A percentile compares a stretch with the other conserved stretches of the same genome.
phyloP scores from a whole-genome alignment of 495 filamentous ascomycete genomes.

The Pyrenula aspistea region DNA sequence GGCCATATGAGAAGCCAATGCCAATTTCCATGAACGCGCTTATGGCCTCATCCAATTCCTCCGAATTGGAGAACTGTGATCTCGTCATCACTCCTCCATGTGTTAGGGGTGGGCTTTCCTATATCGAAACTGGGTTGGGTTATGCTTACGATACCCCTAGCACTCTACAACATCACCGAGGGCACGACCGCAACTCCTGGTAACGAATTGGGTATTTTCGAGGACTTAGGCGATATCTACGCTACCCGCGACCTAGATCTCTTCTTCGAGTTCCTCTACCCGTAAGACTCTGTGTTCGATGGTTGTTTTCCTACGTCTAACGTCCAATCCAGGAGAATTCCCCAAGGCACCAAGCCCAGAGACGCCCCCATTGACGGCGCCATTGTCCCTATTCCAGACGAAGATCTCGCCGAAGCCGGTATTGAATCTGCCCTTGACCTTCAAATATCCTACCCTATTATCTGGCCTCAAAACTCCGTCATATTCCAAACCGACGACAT shows the following conservation, averaged over 20 bases:
- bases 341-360: constrained; percentile 24
- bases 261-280: constrained; percentile 36
- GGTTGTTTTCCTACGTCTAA: constrained; percentile 4
- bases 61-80: constrained; percentile 12
- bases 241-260: constrained; percentile 44
- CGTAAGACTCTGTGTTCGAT: constrained; percentile 5
- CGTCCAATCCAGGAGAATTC: constrained; percentile 14
- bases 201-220: constrained; percentile 34
- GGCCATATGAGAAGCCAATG: constrained; percentile 1
- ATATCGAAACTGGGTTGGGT: constrained; percentile 1
- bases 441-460: constrained; percentile 34
- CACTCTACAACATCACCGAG: constrained; percentile 30
- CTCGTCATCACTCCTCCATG: constrained; percentile 20
- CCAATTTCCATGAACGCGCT: not conserved
- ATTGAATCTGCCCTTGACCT: constrained; percentile 40
- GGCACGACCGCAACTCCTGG: constrained; percentile 20
- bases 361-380: constrained; percentile 32
- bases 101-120: constrained; percentile 12
- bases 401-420: constrained; percentile 14
- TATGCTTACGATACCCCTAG: constrained; percentile 12
- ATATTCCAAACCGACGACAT: constrained; percentile 49
- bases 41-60: constrained; percentile 4
- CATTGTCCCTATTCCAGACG: constrained; percentile 14
- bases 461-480: constrained; percentile 47
- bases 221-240: constrained; percentile 28